phyloP scores from a whole-genome alignment of 202 grass and related monocot genomes.

The Musa balbisiana region DNA sequence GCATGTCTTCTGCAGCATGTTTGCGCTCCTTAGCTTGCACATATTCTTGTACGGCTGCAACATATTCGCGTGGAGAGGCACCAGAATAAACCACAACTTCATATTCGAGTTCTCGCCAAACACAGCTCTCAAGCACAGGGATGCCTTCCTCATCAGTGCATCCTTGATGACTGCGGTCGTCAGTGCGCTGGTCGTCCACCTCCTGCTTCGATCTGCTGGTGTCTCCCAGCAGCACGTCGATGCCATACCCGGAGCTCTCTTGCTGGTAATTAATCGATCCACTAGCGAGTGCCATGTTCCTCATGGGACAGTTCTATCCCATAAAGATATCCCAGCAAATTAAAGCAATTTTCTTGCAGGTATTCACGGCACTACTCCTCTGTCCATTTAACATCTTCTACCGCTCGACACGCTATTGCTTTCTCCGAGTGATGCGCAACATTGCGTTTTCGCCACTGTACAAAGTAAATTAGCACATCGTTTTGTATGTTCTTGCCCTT shows the following conservation, averaged over 20 bases:
- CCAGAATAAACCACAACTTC: slow-evolving; percentile 78
- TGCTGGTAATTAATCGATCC: slow-evolving; percentile 39
- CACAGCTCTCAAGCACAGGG: slow-evolving; percentile 62
- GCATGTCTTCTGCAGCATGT: slow-evolving; percentile 41
- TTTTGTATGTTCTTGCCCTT: neutral
- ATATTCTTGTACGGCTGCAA: slow-evolving; percentile 94
- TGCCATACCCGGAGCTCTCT: slow-evolving; percentile 52
- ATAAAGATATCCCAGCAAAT: neutral
- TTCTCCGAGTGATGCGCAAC: slow-evolving; percentile 74
- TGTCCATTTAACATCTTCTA: slow-evolving; percentile 85
- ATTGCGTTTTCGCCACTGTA: slow-evolving; percentile 81
- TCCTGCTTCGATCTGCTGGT: slow-evolving; percentile 48
- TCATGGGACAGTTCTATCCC: too few species aligned
- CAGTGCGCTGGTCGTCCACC: slow-evolving; percentile 47
- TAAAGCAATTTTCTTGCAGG: slow-evolving; percentile 26
- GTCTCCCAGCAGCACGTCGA: slow-evolving; percentile 37
- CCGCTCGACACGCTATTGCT: slow-evolving; percentile 67
- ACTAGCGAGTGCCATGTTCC: too few species aligned
- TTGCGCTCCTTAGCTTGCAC: slow-evolving; percentile 79
- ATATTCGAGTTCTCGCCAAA: slow-evolving; percentile 63
- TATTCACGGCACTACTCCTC: slow-evolving; percentile 42
- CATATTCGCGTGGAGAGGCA: slow-evolving; percentile 78
- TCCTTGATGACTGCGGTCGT: slow-evolving; percentile 75
- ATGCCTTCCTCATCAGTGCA: slow-evolving; percentile 73
- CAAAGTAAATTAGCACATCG: slow-evolving; percentile 30